phyloP scores from a whole-genome alignment of 805 yeast genomes.

The Zygoascus ofunaensis region DNA sequence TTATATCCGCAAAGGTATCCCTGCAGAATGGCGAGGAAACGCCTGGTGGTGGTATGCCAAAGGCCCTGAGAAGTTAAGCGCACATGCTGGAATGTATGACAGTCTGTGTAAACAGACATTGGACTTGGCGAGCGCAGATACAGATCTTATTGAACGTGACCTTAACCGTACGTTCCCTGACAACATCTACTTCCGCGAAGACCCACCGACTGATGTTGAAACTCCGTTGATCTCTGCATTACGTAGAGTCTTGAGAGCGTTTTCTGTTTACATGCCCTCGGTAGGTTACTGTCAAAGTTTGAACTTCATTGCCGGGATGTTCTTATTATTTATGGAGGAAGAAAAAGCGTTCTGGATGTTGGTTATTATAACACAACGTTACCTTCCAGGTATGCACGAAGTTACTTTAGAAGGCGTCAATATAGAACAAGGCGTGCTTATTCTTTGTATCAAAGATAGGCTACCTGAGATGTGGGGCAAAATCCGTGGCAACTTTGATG shows the following conservation, averaged over 20 bases:
- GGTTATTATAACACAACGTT: conserved; percentile 76
- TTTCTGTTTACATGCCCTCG: conserved; percentile 75
- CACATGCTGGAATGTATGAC: conserved; percentile 67
- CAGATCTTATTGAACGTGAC: conserved; percentile 91
- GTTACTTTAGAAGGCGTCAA: conserved; percentile 87
- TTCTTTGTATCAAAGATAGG: conserved; percentile 77
- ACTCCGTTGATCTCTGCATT: conserved; percentile 59
- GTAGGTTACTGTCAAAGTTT: conserved; percentile 95
- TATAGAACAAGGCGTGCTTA: conserved; percentile 86
- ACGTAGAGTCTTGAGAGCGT: conserved; percentile 73
- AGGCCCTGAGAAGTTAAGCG: conserved; percentile 64
- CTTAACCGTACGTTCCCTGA: conserved; percentile 93
- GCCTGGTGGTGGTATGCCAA: conserved; percentile 96
- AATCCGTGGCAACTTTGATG: conserved; percentile 35
- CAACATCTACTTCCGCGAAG: conserved; percentile 60
- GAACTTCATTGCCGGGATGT: conserved; percentile 82
- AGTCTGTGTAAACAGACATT: conserved; percentile 51
- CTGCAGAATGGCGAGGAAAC: conserved; percentile 94
- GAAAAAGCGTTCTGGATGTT: conserved; percentile 94
- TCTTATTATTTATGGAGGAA: conserved; percentile 78
- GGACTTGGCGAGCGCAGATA: conserved; percentile 53
- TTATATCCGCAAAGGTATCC: conserved; percentile 83
- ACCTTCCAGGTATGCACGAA: conserved; percentile 86
- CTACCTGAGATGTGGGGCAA: conserved; percentile 72
- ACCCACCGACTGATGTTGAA: conserved; percentile 33